Evolutionary conservation across 805 yeast genomes (phyloP).

Genomic region (Teunomyces kruisii): DNA sequence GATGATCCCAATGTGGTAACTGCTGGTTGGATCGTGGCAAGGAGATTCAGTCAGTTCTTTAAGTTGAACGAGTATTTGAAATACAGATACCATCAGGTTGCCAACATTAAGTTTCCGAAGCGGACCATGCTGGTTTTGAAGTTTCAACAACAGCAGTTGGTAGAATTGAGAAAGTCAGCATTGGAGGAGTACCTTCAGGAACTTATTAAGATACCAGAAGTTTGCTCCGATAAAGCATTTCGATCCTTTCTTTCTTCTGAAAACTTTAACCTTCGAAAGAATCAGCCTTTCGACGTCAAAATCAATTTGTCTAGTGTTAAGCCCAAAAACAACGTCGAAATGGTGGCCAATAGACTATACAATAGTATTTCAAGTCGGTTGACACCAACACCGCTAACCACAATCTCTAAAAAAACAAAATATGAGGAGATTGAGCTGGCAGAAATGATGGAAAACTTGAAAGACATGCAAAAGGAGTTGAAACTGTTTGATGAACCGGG

Average conservation of each 20-base stretch:
- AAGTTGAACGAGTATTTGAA: constrained; percentile 66
- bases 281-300: constrained; percentile 24
- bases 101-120: constrained; percentile 55
- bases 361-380: constrained; percentile 22
- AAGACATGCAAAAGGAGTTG: constrained; percentile 56
- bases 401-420: neutral
- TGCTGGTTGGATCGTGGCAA: constrained; percentile 88
- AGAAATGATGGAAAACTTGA: constrained; percentile 27
- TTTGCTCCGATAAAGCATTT: constrained; percentile 72
- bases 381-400: constrained; percentile 2
- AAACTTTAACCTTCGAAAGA: constrained; percentile 42
- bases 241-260: constrained; percentile 79
- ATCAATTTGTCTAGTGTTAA: neutral
- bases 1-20: constrained; percentile 44
- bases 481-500: constrained; percentile 48
- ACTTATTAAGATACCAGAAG: constrained; percentile 59
- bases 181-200: constrained; percentile 62
- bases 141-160: constrained; percentile 62
- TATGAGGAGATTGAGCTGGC: constrained; percentile 8
- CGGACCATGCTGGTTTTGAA: constrained; percentile 62
- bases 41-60: constrained; percentile 83
- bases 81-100: constrained; percentile 49
- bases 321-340: constrained; percentile 22
- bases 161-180: constrained; percentile 61
- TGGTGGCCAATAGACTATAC: constrained; percentile 36